Percentiles rank a stretch among this genome's conserved stretches.
phyloP scores from a whole-genome alignment of 169 alveolate genomes.

The Blepharisma undulans region DNA sequence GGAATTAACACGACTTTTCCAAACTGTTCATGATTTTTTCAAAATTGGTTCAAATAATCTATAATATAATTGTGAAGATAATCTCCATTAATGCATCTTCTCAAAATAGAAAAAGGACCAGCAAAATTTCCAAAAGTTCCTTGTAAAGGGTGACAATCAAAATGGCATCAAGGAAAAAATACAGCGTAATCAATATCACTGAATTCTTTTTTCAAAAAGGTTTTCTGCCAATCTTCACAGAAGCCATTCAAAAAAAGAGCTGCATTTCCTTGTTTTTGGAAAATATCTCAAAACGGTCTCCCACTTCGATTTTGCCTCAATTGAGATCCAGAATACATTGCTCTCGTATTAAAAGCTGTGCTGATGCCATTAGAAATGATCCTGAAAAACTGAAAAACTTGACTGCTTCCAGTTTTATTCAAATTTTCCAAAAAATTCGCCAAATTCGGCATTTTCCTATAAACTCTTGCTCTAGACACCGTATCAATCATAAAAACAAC shows the following conservation, averaged over 20 bases:
- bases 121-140: conserved; percentile 63
- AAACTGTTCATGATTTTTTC: conserved; percentile 54
- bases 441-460: neutral
- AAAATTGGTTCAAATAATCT: conserved; percentile 62
- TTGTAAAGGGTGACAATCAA: conserved; percentile 39
- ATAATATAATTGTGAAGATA: conserved; percentile 59
- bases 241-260: conserved; percentile 29
- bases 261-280: conserved; percentile 8
- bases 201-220: neutral
- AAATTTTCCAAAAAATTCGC: neutral
- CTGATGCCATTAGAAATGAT: conserved; percentile 23
- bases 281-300: conserved; percentile 20
- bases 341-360: conserved; percentile 33
- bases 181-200: conserved; percentile 19
- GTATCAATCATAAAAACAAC: conserved; percentile 36
- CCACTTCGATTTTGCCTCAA: conserved; percentile 36
- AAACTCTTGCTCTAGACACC: neutral
- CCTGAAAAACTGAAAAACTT: conserved; percentile 37
- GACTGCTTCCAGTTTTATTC: neutral
- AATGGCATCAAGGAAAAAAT: conserved; percentile 28
- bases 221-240: conserved; percentile 37
- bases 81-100: conserved; percentile 68
- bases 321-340: conserved; percentile 38
- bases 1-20: conserved; percentile 58
- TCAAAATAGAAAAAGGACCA: conserved; percentile 69